Evolutionary conservation across 169 alveolate species (phyloP), one percentile per base, ranked within the genome.

Genomic region (Prorocentrum cordatum): DNA sequence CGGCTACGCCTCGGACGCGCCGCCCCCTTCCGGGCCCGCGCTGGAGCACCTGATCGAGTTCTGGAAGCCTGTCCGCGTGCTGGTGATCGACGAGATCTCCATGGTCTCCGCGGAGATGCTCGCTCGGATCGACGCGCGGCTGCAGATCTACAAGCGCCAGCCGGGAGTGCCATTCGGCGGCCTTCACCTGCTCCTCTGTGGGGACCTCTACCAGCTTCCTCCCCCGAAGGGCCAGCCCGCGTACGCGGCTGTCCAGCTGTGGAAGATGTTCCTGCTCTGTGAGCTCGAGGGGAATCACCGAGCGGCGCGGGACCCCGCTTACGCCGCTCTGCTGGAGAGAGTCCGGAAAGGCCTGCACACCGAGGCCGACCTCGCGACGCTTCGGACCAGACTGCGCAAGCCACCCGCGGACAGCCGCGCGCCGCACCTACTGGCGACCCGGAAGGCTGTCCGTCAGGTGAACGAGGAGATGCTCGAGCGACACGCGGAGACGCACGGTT

Each of bases 281-380:
- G 86, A 75, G 61, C 61, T 75, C 36, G 45, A 32, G 24, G 86
- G 86, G 39, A 75, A 75, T 38, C 70, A 47, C 29, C 67, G 85
- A n/a, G 85, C 85, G 6, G 45, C 85, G 20, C 27, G 24, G 24
- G 85, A 73, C 26, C 85, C 85, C 4, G 54, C 7, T 5, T 73
- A 70, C 71, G 85, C 85, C 4, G 85, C 68, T 0, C 36, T 73
- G 58, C 47, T 45, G 50, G 85, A 68, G 14, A 66, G 83, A 0
- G 32, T 45, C 14, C 59, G 83, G 22, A 67, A 42, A n/a, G 83
- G 66, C 9, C 10, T 47, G 54, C 32, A 54, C 71, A 73, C 85
- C 22, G 70, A 29, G 3, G 54, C 9, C 24, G 85, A 73, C 70
- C 2, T 47, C 1, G 26, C 14, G 18, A 20, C 9, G n/a, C 1